phyloP scores from a whole-genome alignment of 345 rosid genomes.

The Euphorbia tirucalli region DNA sequence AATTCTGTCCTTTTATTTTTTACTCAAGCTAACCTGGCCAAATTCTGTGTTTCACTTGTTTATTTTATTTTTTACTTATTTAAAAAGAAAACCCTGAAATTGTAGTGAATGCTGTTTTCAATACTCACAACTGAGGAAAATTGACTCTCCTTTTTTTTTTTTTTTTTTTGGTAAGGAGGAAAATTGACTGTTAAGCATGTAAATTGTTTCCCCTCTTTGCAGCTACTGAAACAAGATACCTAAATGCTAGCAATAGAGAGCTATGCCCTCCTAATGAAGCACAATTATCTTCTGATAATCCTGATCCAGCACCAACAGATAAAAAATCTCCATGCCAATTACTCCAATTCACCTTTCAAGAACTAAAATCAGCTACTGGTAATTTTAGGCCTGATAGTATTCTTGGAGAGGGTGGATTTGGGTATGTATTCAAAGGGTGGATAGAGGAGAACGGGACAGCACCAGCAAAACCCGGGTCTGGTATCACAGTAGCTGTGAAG shows the following conservation, averaged over 20 bases:
- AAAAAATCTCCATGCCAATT: conserved; percentile 38
- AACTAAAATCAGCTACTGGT: conserved; percentile 33
- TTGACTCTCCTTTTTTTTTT: too few relatives aligned
- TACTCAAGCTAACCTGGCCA: not conserved
- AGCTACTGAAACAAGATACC: conserved; percentile 67
- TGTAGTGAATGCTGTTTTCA: not conserved
- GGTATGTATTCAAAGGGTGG: conserved; percentile 37
- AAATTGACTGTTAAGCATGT: too few relatives aligned
- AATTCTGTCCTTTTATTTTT: not conserved
- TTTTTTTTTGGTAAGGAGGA: too few relatives aligned
- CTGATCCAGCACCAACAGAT: conserved; percentile 34
- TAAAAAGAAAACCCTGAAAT: too few relatives aligned
- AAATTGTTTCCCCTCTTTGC: conserved; percentile 20
- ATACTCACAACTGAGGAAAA: conserved; percentile 4
- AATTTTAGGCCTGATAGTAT: conserved; percentile 38
- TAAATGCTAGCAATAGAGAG: conserved; percentile 76
- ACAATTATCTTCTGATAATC: conserved; percentile 44
- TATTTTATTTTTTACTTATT: too few relatives aligned
- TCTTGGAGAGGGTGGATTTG: conserved; percentile 39
- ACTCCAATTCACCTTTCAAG: conserved; percentile 33
- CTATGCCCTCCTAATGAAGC: conserved; percentile 55
- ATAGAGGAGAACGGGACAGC: conserved; percentile 36
- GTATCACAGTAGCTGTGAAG: conserved; percentile 34
- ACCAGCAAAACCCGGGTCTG: conserved; percentile 35
- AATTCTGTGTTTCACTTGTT: conserved; percentile 2